Conservation (phyloP, 148 eudicot genomes). For the Gaultheria prostrata region DNA sequence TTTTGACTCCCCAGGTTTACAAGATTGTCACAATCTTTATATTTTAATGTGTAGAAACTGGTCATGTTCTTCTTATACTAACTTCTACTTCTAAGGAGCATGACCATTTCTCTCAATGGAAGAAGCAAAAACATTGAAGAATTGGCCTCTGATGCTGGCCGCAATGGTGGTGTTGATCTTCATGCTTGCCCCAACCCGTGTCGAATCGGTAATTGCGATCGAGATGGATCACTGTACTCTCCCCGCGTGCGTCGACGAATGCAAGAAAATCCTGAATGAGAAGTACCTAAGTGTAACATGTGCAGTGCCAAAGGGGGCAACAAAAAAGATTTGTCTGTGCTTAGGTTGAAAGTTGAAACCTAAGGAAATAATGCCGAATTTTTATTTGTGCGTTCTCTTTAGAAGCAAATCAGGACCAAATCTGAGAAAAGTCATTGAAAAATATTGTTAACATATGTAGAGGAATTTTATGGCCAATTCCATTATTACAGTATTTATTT, state of each 20-base stretch:
- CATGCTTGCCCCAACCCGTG: background rate
- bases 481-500: background rate
- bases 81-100: background rate
- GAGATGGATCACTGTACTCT: background rate
- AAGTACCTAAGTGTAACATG: background rate
- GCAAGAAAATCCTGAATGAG: background rate
- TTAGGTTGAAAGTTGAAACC: background rate
- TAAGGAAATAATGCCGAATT: background rate
- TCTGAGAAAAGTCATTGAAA: background rate
- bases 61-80: background rate
- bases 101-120: background rate
- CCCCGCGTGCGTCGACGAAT: background rate
- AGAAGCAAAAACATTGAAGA: background rate
- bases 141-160: background rate
- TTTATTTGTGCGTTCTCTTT: background rate
- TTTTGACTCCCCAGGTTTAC: background rate
- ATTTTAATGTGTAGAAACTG: background rate
- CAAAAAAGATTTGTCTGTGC: background rate
- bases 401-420: background rate
- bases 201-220: background rate
- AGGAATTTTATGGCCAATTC: background rate
- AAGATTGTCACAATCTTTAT: background rate
- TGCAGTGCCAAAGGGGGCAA: background rate
- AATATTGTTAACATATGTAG: background rate
- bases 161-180: background rate